Evolutionary conservation across 768 basidiomycete genomes (phyloP), one percentile per base, ranked within the genome.

Genomic region (Polyporus arcularius): DNA sequence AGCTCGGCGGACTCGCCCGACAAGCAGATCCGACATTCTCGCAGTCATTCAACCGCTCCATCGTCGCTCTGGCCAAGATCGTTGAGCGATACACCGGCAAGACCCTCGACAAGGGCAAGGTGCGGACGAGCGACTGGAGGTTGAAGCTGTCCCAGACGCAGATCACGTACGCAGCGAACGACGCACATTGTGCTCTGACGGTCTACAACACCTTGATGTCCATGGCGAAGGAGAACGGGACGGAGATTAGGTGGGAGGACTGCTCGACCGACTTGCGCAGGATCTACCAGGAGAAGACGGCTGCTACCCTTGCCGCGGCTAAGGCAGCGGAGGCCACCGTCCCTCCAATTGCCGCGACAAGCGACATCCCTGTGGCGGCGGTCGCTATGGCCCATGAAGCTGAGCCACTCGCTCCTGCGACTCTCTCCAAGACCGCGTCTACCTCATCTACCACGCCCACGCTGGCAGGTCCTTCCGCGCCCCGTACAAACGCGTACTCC

Each of bases 91-190:
- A 82, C 60, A 73, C 75, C 30, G 60, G 61, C 30, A 75, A 67
- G 58, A 72, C 72, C 2, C 71, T 83, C 42, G 68, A 67, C 51
- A 84, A 83, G 67, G 79, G 78, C 18, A 72, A 70, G 50, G 82
- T 77, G n/a, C 76, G 83, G 32, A 78, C 66, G 42, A 74, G 78
- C 47, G 76, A 83, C 60, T 83, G 82, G 82, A 79, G 80, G 58
- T 68, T 57, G 0, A 45, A 67, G 11, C 74, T 83, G 16, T 72
- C 70, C 12, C 56, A 61, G 41, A 64, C 69, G 54, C 82, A 82
- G 71, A 57, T 76, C 30, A 68, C 73, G 60, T 82, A 84, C 60
- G 82, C 82, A 2, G 82, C 82, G 0, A 83, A 83, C 61, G 82
- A 83, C 58, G 80, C 77, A 45, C 76, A 83, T 59, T 79, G 76